Percentiles rank a stretch among this genome's conserved stretches.
Evolutionary conservation across 2,329 filamentous ascomycete species (phyloP).

Genomic region (Juglanconis oblonga): DNA sequence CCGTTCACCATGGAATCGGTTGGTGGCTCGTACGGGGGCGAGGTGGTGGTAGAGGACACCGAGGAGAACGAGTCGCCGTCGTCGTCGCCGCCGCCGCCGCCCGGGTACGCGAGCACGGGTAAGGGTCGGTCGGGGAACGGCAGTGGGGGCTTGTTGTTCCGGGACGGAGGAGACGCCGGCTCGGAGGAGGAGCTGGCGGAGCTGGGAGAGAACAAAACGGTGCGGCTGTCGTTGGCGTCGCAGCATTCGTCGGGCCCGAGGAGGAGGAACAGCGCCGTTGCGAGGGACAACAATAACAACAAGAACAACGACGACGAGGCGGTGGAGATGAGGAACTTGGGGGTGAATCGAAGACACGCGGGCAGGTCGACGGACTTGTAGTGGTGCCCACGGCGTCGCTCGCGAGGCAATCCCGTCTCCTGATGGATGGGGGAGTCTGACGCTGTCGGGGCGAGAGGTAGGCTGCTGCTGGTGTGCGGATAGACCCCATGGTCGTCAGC

Average conservation of each 20-base stretch:
- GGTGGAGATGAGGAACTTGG: slow-evolving; percentile 27
- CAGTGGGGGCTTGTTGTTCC: slow-evolving; percentile 9
- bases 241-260: slow-evolving; percentile 7
- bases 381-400: not conserved
- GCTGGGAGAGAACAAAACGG: slow-evolving; percentile 28
- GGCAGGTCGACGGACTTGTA: not conserved
- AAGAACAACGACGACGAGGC: slow-evolving; percentile 14
- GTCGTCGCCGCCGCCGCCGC: too few relatives aligned
- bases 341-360: slow-evolving; percentile 21
- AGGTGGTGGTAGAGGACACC: slow-evolving; percentile 10
- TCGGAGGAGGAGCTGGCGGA: slow-evolving; percentile 34
- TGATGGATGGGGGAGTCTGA: not conserved
- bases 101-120: not conserved
- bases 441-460: too few relatives aligned
- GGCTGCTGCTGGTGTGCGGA: too few relatives aligned
- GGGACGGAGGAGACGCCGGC: slow-evolving; percentile 13
- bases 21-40: slow-evolving; percentile 54
- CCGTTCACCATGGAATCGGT: slow-evolving; percentile 75
- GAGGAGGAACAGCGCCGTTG: slow-evolving; percentile 18
- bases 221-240: slow-evolving; percentile 2
- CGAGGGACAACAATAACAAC: not conserved
- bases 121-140: not conserved
- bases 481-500: too few relatives aligned
- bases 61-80: not conserved
- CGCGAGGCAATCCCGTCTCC: not conserved